A percentile compares a stretch with the other conserved stretches of the same genome.
These are phyloP conservation scores for Pythium angustatum DNA, from an alignment of 352 stramenopile genomes.

Conservation along the genomic window DNA sequence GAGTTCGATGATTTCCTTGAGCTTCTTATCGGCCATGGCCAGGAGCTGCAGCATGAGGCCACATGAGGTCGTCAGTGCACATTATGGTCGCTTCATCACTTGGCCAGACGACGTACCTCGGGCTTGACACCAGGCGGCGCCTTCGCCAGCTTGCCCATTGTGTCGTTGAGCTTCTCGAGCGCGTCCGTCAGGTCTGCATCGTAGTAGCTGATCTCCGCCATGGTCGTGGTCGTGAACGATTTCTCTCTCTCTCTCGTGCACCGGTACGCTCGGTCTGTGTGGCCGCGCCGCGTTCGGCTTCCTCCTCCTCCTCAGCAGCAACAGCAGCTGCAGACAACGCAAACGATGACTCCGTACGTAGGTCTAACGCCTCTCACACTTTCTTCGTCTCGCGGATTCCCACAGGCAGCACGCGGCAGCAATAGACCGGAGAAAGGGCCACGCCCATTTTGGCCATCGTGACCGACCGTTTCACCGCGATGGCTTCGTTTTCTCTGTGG, in stretches of 20 bases:
- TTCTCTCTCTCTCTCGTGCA: conserved; percentile 2
- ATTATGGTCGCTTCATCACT: background rate
- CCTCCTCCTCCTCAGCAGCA: background rate
- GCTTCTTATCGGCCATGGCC: conserved; percentile 76
- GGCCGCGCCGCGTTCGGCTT: background rate
- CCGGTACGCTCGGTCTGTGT: too few species aligned
- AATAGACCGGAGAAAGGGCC: background rate
- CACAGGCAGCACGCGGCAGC: background rate
- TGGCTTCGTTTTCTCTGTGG: conserved; percentile 8
- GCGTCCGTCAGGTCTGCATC: conserved; percentile 83
- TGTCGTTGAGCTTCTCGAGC: conserved; percentile 82
- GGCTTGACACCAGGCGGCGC: conserved; percentile 65
- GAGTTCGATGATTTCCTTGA: conserved; percentile 81
- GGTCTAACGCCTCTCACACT: background rate
- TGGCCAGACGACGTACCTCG: conserved; percentile 33
- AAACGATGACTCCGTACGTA: background rate
- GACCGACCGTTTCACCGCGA: conserved; percentile 12
- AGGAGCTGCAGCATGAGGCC: conserved; percentile 46
- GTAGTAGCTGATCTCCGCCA: conserved; percentile 90
- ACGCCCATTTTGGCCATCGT: conserved; percentile 16
- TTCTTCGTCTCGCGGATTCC: background rate
- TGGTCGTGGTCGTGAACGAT: too few species aligned
- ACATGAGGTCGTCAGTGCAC: background rate
- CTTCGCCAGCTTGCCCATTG: conserved; percentile 84
- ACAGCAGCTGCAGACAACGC: background rate